Evolutionary conservation across 2,329 filamentous ascomycete species (phyloP).

Genomic region (Phoma herbarum): DNA sequence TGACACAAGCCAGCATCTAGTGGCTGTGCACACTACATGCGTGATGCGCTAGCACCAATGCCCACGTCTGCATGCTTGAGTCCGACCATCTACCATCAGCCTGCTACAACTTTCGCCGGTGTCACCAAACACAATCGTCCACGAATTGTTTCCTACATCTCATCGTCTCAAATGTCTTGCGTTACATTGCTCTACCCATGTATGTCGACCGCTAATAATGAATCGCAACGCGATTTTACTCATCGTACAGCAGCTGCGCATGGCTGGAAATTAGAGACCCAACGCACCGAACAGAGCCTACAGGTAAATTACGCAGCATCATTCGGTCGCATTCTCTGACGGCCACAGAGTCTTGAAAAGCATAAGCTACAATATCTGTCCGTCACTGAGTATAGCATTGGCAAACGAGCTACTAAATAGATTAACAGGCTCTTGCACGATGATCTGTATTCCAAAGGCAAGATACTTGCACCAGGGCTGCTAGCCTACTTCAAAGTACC

Average conservation of each 20-base stretch:
- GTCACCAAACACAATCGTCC: neutral
- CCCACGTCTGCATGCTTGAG: neutral
- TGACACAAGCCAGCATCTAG: neutral
- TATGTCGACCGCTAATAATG: neutral
- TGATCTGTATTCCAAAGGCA: conserved; percentile 36
- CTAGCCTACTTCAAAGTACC: conserved; percentile 23
- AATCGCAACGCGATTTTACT: neutral
- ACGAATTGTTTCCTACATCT: neutral
- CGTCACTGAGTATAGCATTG: neutral
- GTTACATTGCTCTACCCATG: neutral
- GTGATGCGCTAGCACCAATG: neutral
- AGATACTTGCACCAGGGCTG: conserved; percentile 27
- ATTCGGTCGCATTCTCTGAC: neutral
- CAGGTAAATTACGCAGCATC: neutral
- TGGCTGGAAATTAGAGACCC: neutral
- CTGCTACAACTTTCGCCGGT: neutral
- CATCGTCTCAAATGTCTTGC: neutral
- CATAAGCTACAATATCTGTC: neutral
- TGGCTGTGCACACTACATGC: neutral
- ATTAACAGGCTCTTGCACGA: neutral
- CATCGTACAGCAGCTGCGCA: neutral
- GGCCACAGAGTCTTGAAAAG: neutral
- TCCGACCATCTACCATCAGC: too few species aligned
- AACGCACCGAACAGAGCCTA: neutral
- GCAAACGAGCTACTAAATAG: neutral